phyloP scores from a whole-genome alignment of 2,329 filamentous ascomycete genomes.

The Cladosporium cucumerinum region DNA sequence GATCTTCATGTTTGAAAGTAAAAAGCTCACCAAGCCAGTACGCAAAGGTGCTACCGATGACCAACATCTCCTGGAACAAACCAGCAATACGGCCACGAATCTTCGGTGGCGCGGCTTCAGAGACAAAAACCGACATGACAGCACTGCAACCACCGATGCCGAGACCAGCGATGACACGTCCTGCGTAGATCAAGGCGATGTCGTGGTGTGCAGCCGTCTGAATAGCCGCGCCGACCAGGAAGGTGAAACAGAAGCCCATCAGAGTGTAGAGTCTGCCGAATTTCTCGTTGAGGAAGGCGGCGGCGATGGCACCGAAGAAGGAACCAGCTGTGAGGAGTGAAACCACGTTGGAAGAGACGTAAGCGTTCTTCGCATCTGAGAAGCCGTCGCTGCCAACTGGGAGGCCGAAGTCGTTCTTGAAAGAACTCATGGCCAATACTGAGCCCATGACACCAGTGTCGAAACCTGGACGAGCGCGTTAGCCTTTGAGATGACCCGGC shows the following conservation, averaged over 20 bases:
- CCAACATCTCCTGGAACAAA: slow-evolving; percentile 20
- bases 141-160: slow-evolving; percentile 52
- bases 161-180: slow-evolving; percentile 52
- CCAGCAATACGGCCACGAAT: slow-evolving; percentile 45
- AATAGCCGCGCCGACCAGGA: slow-evolving; percentile 60
- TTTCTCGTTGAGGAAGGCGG: slow-evolving; percentile 53
- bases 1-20: too few relatives aligned
- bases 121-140: slow-evolving; percentile 58
- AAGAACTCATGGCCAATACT: slow-evolving; percentile 58
- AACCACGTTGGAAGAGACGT: slow-evolving; percentile 64
- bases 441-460: slow-evolving; percentile 66
- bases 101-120: slow-evolving; percentile 56
- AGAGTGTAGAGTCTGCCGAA: slow-evolving; percentile 56
- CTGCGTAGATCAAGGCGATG: slow-evolving; percentile 54
- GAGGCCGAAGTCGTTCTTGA: slow-evolving; percentile 41
- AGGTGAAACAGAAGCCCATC: slow-evolving; percentile 54
- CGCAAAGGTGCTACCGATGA: slow-evolving; percentile 26
- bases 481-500: not conserved
- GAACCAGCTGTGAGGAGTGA: slow-evolving; percentile 67
- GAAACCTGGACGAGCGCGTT: slow-evolving; percentile 32
- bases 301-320: slow-evolving; percentile 60
- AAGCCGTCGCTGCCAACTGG: slow-evolving; percentile 51
- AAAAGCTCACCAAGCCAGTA: slow-evolving; percentile 31
- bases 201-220: slow-evolving; percentile 60
- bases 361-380: slow-evolving; percentile 38